Evolutionary conservation across 495 filamentous ascomycete genomes (phyloP).

Genomic region (Talaromyces nanjingensis): DNA sequence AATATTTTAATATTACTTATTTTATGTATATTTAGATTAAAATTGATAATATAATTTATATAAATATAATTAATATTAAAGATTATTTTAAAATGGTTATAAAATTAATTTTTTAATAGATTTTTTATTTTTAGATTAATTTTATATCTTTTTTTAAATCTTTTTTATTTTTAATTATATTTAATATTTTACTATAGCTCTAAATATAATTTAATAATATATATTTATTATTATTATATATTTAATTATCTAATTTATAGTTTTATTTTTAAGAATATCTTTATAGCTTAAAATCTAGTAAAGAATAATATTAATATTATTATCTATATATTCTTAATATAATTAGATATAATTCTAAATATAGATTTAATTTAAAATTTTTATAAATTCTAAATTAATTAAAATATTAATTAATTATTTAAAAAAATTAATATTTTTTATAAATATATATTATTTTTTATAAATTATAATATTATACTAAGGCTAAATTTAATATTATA

Average conservation of each 20-base stretch:
- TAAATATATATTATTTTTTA: not conserved
- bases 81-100: no score
- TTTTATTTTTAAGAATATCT: slow-evolving; percentile 13
- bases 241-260: slow-evolving; percentile 13
- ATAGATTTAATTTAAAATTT: not conserved
- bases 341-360: not conserved
- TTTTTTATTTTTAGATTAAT: no score
- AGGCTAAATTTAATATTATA: not conserved
- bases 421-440: not conserved
- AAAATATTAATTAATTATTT: slow-evolving; percentile 1
- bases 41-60: no score
- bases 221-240: not conserved
- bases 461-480: not conserved
- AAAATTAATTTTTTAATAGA: no score
- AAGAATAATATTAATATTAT: not conserved
- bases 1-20: no score
- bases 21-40: no score
- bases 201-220: no score
- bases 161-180: no score
- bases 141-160: no score
- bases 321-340: not conserved
- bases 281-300: slow-evolving; percentile 12
- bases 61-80: no score
- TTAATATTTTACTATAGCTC: no score
- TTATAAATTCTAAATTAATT: not conserved